Conservation (phyloP, 495 filamentous ascomycete genomes). For the Pyrenula aspistea region DNA sequence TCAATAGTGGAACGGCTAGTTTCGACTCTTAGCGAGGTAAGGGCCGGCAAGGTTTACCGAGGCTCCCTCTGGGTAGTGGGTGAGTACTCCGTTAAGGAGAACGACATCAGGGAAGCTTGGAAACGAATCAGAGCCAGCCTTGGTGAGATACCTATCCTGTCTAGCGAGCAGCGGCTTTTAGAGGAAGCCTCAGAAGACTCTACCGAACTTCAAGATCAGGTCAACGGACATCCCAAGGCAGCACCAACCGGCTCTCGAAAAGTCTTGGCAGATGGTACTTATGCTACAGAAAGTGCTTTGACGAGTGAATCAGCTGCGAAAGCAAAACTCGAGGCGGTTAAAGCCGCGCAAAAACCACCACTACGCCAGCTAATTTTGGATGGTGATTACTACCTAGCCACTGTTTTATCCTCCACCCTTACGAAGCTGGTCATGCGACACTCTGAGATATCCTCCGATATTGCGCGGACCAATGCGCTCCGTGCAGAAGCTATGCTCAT, state of each 20-base stretch:
- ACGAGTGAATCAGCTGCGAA: conserved; percentile 83
- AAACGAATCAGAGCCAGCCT: conserved; percentile 88
- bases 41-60: conserved; percentile 94
- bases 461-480: conserved; percentile 81
- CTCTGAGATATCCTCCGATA: conserved; percentile 81
- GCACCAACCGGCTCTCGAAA: conserved; percentile 76
- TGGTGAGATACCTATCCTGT: conserved; percentile 94
- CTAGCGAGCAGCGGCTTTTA: conserved; percentile 85
- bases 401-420: conserved; percentile 85
- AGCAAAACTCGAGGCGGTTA: conserved; percentile 90
- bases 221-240: conserved; percentile 70
- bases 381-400: conserved; percentile 93
- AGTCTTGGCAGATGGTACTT: conserved; percentile 92
- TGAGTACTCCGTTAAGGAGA: conserved; percentile 89
- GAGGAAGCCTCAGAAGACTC: conserved; percentile 65
- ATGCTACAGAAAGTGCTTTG: conserved; percentile 91
- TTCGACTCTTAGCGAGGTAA: conserved; percentile 81
- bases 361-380: conserved; percentile 91
- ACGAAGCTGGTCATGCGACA: conserved; percentile 99
- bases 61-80: conserved; percentile 96
- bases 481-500: conserved; percentile 98
- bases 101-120: conserved; percentile 93
- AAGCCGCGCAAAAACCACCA: conserved; percentile 92
- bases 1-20: conserved; percentile 84
- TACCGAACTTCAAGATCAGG: conserved; percentile 53